These are phyloP conservation scores for Globisporangium cylindrosporum DNA, from an alignment of 352 stramenopile species.

Conservation along the genomic window DNA sequence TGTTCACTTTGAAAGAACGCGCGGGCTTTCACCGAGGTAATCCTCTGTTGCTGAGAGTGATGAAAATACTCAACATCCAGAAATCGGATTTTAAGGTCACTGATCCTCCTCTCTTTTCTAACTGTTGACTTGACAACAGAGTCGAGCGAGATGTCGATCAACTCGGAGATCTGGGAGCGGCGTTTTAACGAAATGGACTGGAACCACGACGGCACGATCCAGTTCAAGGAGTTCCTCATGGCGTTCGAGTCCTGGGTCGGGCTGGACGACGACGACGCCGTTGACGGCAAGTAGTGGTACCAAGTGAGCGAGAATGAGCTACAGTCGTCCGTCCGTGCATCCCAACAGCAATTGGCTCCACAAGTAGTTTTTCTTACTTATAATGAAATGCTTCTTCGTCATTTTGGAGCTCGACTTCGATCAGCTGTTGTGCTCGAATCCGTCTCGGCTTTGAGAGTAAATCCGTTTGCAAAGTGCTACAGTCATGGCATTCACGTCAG, in stretches of 20 bases:
- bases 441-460: not conserved
- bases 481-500: too few species aligned
- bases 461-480: not conserved
- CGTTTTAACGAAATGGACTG: conserved; percentile 89
- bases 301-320: not conserved
- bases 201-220: conserved; percentile 81
- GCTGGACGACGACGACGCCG: conserved; percentile 62
- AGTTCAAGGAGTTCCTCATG: conserved; percentile 90
- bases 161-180: conserved; percentile 70
- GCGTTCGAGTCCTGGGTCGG: conserved; percentile 87
- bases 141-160: conserved; percentile 47
- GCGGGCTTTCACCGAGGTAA: conserved; percentile 15
- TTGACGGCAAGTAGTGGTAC: conserved; percentile 9
- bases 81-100: conserved; percentile 4
- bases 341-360: not conserved
- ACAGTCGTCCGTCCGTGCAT: not conserved
- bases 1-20: conserved; percentile 31
- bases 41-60: too few species aligned
- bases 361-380: too few species aligned
- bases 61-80: too few species aligned
- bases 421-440: not conserved
- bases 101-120: not conserved
- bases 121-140: not conserved
- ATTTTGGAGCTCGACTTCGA: not conserved
- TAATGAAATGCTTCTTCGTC: not conserved